Percentiles rank a stretch among this genome's conserved stretches.
These are phyloP conservation scores for Neckera pumila DNA, from an alignment of 225 moss, liverwort and hornwort genomes.

Conservation along the genomic window DNA sequence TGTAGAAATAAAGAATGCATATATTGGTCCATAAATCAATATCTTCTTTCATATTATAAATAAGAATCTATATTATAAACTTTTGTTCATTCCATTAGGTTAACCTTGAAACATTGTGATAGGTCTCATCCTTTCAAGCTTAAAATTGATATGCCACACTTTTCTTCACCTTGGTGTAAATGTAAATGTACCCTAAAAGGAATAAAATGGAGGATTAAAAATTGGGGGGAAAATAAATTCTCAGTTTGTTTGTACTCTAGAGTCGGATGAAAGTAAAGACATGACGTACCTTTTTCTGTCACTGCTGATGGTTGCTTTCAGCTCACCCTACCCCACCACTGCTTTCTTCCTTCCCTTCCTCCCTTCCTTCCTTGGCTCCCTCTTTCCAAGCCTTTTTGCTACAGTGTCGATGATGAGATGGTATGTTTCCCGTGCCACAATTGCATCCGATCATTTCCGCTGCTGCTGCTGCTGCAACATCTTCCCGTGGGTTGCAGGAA, in stretches of 20 bases:
- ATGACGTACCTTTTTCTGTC: background rate
- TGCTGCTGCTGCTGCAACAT: background rate
- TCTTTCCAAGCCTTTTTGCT: background rate
- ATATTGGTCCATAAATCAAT: rapidly evolving
- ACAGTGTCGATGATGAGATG: background rate
- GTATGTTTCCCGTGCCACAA: background rate
- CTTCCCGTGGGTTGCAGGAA: background rate
- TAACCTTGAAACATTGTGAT: no score
- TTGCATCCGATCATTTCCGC: background rate
- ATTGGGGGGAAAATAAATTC: background rate
- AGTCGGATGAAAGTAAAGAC: background rate
- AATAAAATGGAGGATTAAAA: background rate
- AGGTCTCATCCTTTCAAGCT: no score
- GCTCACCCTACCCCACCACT: constrained; percentile 10
- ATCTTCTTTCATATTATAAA: no score
- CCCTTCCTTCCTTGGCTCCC: no score
- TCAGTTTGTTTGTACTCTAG: background rate
- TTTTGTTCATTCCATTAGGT: no score
- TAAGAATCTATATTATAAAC: no score
- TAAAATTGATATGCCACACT: no score
- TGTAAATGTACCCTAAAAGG: background rate
- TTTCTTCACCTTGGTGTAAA: background rate
- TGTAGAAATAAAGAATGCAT: background rate
- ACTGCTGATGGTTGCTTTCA: background rate
- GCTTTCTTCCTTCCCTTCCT: background rate